Evolutionary conservation across 2,329 filamentous ascomycete genomes (phyloP), one percentile per base, ranked within the genome.

Genomic region (Fusarium liriodendri): DNA sequence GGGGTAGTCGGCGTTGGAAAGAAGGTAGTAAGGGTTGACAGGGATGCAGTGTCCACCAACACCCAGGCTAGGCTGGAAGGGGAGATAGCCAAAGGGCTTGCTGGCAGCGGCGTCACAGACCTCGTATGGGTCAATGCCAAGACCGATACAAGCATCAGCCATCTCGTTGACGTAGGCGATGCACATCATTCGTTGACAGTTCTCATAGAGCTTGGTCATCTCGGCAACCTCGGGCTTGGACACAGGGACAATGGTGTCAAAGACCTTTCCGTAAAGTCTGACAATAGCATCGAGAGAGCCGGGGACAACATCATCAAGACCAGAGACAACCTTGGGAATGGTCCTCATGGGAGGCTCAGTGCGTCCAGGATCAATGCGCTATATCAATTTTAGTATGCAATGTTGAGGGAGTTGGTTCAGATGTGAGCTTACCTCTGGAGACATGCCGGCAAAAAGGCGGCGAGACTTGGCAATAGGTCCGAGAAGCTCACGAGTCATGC

Each of bases 21-120:
- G 79, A 11, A 89, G 82, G 71, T 89, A 89, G 75, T 84, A 84
- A 0, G 87, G 87, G 71, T 89, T 89, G 60, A 89, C 84, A 0
- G 87, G 87, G 65, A 89, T 89, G 69, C 88, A 89, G 77, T 89
- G 87, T 0, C 88, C 87, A 4, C 87, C 87, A 6, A 89, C 87
- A 2, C 87, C 87, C 1, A 87, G 76, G 1, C 84, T 82, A 0
- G 87, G 87, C 2, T 76, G 76, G 74, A 84, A 86, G 0, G 87
- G 83, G 70, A 86, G 82, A 68, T 87, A 89, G 2, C 87, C 87
- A 67, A 88, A 89, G 0, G 86, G 86, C 75, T 88, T 89, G 7
- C 85, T 86, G 1, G 83, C 75, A 6, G 87, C 87, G 0, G 87
- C 87, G 0, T 72, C 67, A 57, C 82, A 84, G 2, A 89, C 87